These are phyloP conservation scores for Gnaphalium uliginosum DNA, from an alignment of 129 eudicot species.

Conservation along the genomic window DNA sequence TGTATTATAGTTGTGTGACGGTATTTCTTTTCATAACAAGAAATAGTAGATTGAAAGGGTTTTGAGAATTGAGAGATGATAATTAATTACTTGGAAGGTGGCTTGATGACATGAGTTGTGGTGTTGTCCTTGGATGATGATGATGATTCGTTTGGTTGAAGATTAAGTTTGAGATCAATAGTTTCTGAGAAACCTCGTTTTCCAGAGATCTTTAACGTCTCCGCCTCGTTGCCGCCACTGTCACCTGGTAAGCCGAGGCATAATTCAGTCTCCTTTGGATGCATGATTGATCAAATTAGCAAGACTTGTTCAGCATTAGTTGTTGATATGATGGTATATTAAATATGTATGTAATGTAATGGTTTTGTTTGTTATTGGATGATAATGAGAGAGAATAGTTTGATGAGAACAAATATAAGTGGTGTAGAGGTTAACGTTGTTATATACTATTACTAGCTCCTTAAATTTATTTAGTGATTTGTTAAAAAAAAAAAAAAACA, in stretches of 20 bases:
- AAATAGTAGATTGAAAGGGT: neutral
- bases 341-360: too few relatives aligned
- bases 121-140: constrained; percentile 33
- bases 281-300: constrained; percentile 25
- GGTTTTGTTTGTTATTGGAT: neutral
- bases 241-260: constrained; percentile 70
- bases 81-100: constrained; percentile 85
- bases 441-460: too few relatives aligned
- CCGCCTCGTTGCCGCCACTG: constrained; percentile 32
- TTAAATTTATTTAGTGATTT: too few relatives aligned
- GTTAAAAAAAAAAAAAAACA: too few relatives aligned
- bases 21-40: neutral
- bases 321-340: neutral
- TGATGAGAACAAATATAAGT: neutral
- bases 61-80: neutral
- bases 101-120: constrained; percentile 68
- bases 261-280: constrained; percentile 64
- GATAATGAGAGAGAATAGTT: neutral
- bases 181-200: constrained; percentile 88
- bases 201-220: constrained; percentile 48
- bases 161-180: constrained; percentile 80
- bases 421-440: too few relatives aligned
- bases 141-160: constrained; percentile 44
- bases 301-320: neutral
- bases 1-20: neutral